These are phyloP conservation scores for Metschnikowia koreensis DNA, from an alignment of 805 yeast genomes.

Conservation along the genomic window DNA sequence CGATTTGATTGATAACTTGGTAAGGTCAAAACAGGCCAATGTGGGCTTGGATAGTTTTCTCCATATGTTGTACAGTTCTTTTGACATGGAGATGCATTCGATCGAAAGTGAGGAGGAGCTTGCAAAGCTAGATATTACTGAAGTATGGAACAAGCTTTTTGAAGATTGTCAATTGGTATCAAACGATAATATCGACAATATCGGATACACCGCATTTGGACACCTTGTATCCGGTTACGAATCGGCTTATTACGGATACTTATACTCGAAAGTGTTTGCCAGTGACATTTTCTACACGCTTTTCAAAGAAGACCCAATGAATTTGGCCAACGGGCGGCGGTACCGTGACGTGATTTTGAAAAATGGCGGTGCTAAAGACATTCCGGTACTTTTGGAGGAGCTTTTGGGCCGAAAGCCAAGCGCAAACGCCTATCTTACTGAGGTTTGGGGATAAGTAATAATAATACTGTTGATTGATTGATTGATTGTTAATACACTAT, in stretches of 20 bases:
- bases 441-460: slow-evolving; percentile 36
- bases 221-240: slow-evolving; percentile 83
- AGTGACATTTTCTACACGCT: slow-evolving; percentile 74
- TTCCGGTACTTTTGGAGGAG: slow-evolving; percentile 59
- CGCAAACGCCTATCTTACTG: slow-evolving; percentile 68
- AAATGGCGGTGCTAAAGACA: slow-evolving; percentile 74
- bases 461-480: neutral
- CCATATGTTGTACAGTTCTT: slow-evolving; percentile 75
- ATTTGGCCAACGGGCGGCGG: slow-evolving; percentile 54
- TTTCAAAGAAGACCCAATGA: slow-evolving; percentile 68
- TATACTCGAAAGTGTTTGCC: slow-evolving; percentile 85
- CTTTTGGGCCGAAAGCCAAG: slow-evolving; percentile 76
- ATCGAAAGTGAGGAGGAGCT: slow-evolving; percentile 42
- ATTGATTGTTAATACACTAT: neutral
- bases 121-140: slow-evolving; percentile 45
- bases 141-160: slow-evolving; percentile 65
- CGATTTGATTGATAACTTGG: slow-evolving; percentile 15
- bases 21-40: slow-evolving; percentile 47
- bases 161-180: slow-evolving; percentile 59
- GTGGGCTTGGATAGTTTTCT: slow-evolving; percentile 70
- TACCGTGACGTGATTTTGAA: slow-evolving; percentile 70
- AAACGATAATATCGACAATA: slow-evolving; percentile 53
- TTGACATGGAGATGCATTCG: slow-evolving; percentile 74
- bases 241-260: slow-evolving; percentile 81
- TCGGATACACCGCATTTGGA: slow-evolving; percentile 74